Evolutionary conservation across 2,329 filamentous ascomycete species (phyloP), one percentile per base, ranked within the genome.

Genomic region (Claviceps digitariae): DNA sequence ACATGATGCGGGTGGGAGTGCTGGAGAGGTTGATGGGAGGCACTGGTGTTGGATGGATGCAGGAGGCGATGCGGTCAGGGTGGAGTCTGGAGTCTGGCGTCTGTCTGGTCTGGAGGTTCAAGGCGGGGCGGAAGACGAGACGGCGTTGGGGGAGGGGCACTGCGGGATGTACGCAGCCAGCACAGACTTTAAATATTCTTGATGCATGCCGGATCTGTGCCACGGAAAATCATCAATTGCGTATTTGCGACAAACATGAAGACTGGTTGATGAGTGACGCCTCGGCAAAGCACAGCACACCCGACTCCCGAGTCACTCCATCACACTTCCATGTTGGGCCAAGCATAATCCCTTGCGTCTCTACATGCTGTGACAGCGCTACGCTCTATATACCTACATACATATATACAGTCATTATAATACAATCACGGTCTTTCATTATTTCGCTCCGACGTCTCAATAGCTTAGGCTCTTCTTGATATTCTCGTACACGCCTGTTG

Each of bases 381-480:
- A n/a, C n/a, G n/a, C n/a, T n/a, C n/a, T n/a, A n/a, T n/a, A n/a
- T n/a, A n/a, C n/a, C n/a, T n/a, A n/a, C n/a, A n/a, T n/a, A n/a
- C n/a, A n/a, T n/a, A 43, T 43, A 23, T 43, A 45, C 43, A 25
- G 43, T 29, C 31, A 51, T 52, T 54, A 10, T 41, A 52, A 21
- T 4, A 43, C 55, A 55, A 6, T 50, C 13, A 15, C 46, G 21
- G 29, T 45, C 41, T 45, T 12, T 21, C 41, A 47, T 44, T 12
- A 15, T 20, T 44, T 48, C 13, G 27, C 4, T 2, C 27, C 25
- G 13, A 7, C 44, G 46, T 7, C 45, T 40, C 25, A 89, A 64
- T 86, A 88, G 17, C 84, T 73, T 52, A 87, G 63, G 1, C 81
- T 75, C 61, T 76, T 78, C 66, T 83, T 84, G 59, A 89, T 83